Evolutionary conservation across 352 stramenopile species (phyloP), one percentile per base, ranked within the genome.

Genomic region (Phytophthora fragariaefolia): DNA sequence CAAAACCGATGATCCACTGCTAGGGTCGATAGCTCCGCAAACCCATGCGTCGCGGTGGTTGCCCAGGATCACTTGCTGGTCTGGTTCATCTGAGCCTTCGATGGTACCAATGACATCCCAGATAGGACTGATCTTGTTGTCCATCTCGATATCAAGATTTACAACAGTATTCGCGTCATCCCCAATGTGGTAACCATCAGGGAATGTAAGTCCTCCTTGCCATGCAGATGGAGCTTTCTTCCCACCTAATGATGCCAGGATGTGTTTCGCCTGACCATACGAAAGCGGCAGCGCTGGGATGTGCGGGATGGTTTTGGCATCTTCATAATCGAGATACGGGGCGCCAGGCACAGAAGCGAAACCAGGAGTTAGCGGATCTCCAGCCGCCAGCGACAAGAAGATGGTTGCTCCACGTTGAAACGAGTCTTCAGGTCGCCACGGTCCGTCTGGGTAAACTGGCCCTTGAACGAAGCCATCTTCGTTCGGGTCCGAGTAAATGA

Each of bases 11-110:
- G 90, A 95, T n/a, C 90, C 91, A n/a, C 74, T 91, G 42, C 89
- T 92, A 3, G 91, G 91, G 63, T 97, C 91, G 1, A 88, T 70
- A 1, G 87, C 91, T 3, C 90, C 91, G 38, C 90, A 97, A 1
- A 97, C 87, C 91, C 91, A 97, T 0, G 89, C 90, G 63, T 97
- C 91, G 10, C 91, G 83, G 67, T 97, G 90, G 72, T 97, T 97
- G 17, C 87, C 87, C 10, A 97, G 58, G 3, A 97, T 26, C 2
- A 97, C 80, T 15, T 79, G 85, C 53, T 83, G 63, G 18, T 92
- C 85, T 1, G 86, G 72, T 26, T 79, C 61, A 0, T 71, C 57
- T 0, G 46, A 36, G 32, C 83, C 87, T 15, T 85, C 69, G 53
- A 97, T 92, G 13, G 73, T 89, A 30, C 80, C 88, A 26, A 97